Evolutionary conservation across 805 yeast genomes (phyloP), one percentile per base, ranked within the genome.

Genomic region (Spencermartinsiella europaea): DNA sequence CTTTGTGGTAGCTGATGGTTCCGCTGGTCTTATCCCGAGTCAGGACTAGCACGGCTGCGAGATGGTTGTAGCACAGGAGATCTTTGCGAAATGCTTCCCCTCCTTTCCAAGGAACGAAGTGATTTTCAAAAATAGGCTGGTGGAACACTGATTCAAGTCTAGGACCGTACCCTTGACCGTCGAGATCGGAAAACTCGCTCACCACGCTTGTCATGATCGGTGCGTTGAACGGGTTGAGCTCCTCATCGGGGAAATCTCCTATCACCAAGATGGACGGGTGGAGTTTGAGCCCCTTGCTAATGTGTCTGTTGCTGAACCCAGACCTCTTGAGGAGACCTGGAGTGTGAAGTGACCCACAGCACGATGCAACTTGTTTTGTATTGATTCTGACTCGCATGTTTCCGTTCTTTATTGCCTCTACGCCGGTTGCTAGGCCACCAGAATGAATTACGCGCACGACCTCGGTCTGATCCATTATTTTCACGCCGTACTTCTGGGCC

Each of bases 151-250:
- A 66, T 59, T 77, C 82, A 45, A 77, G 67, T 58, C 69, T 73
- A 7, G 77, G 72, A 1, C 82, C 82, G 54, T 76, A 79, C 3
- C 66, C 73, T 44, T 68, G 60, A 2, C 80, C 80, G 53, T 77
- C 81, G 28, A 75, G 49, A 50, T 77, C 76, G 43, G 70, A 79
- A 14, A 58, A 68, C 52, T 74, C 70, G 12, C 69, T 64, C 53
- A 72, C 64, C 2, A 75, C 76, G 1, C 76, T 53, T 0, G 81
- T 76, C 74, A 77, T 66, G 44, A 77, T 75, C 1, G 80, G 62
- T 42, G 71, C 59, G n/a, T 68, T 53, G 49, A 59, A 63, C 2
- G 75, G 69, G 40, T 71, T 65, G 1, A 69, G 58, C 1, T 65
- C 70, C 22, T 51, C 54, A 14, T 70, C 73, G 3, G 52, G 51